These are phyloP conservation scores for Patellaria atrata DNA, from an alignment of 495 filamentous ascomycete genomes.

Conservation along the genomic window DNA sequence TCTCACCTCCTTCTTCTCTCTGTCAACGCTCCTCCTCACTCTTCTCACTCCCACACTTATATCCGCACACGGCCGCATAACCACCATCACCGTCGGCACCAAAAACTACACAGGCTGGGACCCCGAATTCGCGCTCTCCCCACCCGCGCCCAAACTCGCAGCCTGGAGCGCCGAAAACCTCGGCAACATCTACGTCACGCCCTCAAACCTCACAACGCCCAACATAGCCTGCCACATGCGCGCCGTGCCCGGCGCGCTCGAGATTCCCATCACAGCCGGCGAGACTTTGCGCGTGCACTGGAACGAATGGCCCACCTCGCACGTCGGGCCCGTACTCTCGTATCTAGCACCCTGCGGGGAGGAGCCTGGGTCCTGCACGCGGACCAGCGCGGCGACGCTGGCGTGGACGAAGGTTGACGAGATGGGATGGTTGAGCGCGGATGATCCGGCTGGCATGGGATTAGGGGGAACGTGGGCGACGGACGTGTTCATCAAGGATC, in stretches of 20 bases:
- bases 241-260: constrained; percentile 2
- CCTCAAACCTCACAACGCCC: constrained; percentile 2
- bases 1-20: no score
- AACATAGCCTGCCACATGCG: constrained; percentile 17
- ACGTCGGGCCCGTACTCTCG: constrained; percentile 16
- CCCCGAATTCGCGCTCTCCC: constrained; percentile 4
- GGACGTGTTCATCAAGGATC: constrained; percentile 10
- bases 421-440: constrained; percentile 9
- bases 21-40: no score
- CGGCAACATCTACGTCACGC: constrained; percentile 13
- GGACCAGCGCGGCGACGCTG: constrained; percentile 10
- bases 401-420: constrained; percentile 18
- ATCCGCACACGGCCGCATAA: constrained; percentile 9
- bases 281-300: constrained; percentile 12
- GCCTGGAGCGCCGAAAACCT: constrained; percentile 16
- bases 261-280: constrained; percentile 9
- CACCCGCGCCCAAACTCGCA: constrained; percentile 2
- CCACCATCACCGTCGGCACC: constrained; percentile 6
- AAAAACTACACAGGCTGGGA: constrained; percentile 9
- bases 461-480: constrained; percentile 14
- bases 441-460: not conserved
- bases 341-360: constrained; percentile 14
- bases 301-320: constrained; percentile 13
- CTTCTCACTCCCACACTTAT: constrained; percentile 7
- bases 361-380: constrained; percentile 6